Base-by-base conservation (phyloP, 177 flowering plant genomes). In the Vitis hybrid region DNA sequence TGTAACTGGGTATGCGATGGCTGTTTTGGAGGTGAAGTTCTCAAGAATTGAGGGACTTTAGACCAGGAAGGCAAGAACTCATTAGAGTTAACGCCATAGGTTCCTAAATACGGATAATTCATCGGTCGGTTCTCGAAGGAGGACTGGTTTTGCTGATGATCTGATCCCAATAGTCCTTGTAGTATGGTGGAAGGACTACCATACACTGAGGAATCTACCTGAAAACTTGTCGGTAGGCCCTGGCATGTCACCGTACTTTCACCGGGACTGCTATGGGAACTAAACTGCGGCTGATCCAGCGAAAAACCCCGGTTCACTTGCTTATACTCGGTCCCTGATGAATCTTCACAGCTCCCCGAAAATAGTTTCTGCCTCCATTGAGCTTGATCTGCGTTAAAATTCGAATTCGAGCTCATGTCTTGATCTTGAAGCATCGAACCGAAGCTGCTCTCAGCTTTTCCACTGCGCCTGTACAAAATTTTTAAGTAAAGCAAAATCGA, bases 31-130 rank as follows among this genome's bases (percentile, higher is more conserved):
- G 90, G 78, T 2, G 86, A 77, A 54, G 64, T 66, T 64, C 86
- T 79, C 13, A 79, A 64, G 40, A 89, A 89, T 50, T 81, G 87
- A 67, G 90, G 82, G 61, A 83, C 75, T 71, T 86, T 90, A 21
- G 81, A 74, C 82, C 77, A 77, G 35, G 81, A 66, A 18, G 78
- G 69, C 62, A 79, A 30, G 1, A 69, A 8, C n/a, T 68, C 75
- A 27, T 52, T 65, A 35, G 64, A n/a, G 60, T 56, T 75, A 59
- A 62, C 27, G 10, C 72, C 78, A 19, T 70, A 77, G 9, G 52
- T 71, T 7, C 68, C 30, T 1, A 72, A 65, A 62, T 82, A 80
- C 2, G 71, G 52, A 60, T 73, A 70, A 63, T 75, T 77, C 58
- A 60, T 70, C 11, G 69, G 61, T 48, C 70, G 70, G 13, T 50